Conservation (phyloP, 108 stramenopile genomes). For the Aurantiochytrium sp. region DNA sequence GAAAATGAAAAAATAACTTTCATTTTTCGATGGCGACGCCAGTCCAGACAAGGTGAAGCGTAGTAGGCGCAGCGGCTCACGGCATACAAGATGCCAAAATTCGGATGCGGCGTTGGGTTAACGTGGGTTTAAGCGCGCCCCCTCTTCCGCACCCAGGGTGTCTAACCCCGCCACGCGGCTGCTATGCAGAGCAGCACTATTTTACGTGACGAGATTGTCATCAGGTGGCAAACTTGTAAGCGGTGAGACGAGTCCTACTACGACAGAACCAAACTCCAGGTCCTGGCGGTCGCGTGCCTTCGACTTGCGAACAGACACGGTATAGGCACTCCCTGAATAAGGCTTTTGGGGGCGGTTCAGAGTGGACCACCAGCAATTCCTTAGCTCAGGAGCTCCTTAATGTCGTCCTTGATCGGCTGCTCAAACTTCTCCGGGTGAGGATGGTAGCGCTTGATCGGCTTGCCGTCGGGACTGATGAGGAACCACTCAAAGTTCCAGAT, state of each 20-base stretch:
- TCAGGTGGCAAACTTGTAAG: not conserved
- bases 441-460: not conserved
- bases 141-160: not conserved
- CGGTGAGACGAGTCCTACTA: not conserved
- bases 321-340: too few relatives aligned
- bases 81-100: not conserved
- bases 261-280: not conserved
- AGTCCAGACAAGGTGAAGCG: too few relatives aligned
- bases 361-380: not conserved
- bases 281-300: not conserved
- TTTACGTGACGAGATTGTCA: not conserved
- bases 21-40: too few relatives aligned
- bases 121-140: not conserved
- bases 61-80: too few relatives aligned
- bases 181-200: not conserved
- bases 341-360: too few relatives aligned
- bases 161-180: not conserved
- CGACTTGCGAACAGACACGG: not conserved
- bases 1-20: too few relatives aligned
- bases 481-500: conserved; percentile 22
- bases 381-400: not conserved
- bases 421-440: not conserved
- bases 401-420: not conserved
- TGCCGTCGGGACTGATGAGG: conserved; percentile 13
- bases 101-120: not conserved